Percentiles rank a stretch among this genome's conserved stretches.
Evolutionary conservation across 1,284 basidiomycete genomes (phyloP).

Genomic region (Naganishia albida): DNA sequence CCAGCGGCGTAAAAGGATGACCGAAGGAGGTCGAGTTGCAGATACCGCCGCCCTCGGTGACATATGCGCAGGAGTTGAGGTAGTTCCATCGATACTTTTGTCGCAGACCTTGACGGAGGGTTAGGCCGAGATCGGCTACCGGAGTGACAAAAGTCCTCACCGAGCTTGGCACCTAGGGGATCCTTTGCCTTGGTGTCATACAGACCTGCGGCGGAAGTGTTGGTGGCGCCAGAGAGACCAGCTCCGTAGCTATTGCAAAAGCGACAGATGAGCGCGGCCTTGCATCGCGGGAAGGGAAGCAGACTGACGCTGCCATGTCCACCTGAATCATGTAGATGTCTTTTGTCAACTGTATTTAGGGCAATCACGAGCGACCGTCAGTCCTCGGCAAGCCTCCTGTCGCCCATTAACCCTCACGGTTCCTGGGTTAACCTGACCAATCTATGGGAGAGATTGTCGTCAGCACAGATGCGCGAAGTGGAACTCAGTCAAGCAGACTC

Average conservation of each 20-base stretch:
- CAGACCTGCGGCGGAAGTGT: conserved; percentile 38
- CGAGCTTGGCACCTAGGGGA: conserved; percentile 39
- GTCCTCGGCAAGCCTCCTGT: neutral
- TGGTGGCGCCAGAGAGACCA: conserved; percentile 41
- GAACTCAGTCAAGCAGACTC: neutral
- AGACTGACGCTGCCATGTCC: conserved; percentile 48
- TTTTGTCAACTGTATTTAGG: conserved; percentile 35
- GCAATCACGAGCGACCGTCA: neutral
- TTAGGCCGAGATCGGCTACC: neutral
- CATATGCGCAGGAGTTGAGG: conserved; percentile 51
- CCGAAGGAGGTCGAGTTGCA: conserved; percentile 51
- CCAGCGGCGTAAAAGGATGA: conserved; percentile 48
- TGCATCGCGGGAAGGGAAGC: neutral
- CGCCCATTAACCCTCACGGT: conserved; percentile 27
- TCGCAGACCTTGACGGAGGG: conserved; percentile 41
- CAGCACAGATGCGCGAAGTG: too few relatives aligned
- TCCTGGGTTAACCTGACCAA: conserved; percentile 47
- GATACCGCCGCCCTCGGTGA: conserved; percentile 43
- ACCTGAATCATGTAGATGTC: conserved; percentile 48
- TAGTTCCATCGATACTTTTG: conserved; percentile 52
- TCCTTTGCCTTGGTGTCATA: conserved; percentile 41
- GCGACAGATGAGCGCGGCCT: neutral
- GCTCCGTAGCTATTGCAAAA: conserved; percentile 42
- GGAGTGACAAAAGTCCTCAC: neutral
- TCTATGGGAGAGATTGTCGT: conserved; percentile 37